Conservation (phyloP, 176 grass and related monocot genomes). For the Guadua angustifolia region DNA sequence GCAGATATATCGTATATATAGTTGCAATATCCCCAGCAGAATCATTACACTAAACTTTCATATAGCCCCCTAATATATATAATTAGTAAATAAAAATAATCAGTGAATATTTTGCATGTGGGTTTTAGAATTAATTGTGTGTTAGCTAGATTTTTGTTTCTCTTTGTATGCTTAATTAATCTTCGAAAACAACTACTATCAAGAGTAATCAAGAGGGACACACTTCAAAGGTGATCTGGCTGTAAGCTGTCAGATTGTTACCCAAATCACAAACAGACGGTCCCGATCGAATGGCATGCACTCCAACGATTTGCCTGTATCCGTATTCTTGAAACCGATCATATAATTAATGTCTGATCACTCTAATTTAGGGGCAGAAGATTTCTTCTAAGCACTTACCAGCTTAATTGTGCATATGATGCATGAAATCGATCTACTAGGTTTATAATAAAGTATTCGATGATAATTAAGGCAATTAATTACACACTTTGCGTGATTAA, state of each 20-base stretch:
- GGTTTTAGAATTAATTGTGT: not conserved
- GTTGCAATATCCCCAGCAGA: not conserved
- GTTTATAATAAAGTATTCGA: not conserved
- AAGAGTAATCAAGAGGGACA: not conserved
- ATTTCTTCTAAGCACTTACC: not conserved
- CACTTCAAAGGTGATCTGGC: not conserved
- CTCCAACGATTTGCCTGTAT: not conserved
- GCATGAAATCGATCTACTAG: not conserved
- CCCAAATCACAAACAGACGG: not conserved
- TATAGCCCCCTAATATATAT: not conserved
- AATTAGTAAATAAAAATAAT: not conserved
- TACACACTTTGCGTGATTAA: not conserved
- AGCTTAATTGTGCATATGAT: not conserved
- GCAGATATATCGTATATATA: not conserved
- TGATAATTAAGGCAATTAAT: not conserved
- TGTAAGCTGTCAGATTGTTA: not conserved
- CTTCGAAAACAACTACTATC: not conserved
- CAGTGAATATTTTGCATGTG: not conserved
- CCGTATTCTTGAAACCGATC: not conserved
- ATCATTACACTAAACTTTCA: constrained; percentile 11
- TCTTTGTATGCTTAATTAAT: not conserved
- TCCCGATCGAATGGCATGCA: not conserved
- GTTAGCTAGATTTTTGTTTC: not conserved
- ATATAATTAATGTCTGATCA: not conserved
- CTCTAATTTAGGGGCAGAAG: not conserved